phyloP scores from a whole-genome alignment of 768 basidiomycete species.

The Naganishia randhawae region DNA sequence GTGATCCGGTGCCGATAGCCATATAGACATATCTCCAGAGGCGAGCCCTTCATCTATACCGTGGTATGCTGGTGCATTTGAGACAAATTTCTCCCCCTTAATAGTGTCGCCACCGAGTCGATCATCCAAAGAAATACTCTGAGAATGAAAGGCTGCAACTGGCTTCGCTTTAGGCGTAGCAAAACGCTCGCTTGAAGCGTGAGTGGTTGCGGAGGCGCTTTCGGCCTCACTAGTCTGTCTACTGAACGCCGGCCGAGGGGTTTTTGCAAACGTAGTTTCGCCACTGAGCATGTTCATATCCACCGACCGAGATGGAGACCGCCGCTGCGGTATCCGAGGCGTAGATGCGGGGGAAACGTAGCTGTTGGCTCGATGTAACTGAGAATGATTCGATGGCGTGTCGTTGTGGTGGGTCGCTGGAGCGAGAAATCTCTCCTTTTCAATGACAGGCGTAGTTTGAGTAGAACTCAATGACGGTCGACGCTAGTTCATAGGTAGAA shows the following conservation, averaged over 20 bases:
- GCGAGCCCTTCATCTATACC: not conserved
- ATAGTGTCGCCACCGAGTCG: not conserved
- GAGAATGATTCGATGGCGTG: not conserved
- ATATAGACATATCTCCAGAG: conserved; percentile 40
- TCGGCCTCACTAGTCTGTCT: conserved; percentile 2
- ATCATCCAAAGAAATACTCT: conserved; percentile 1
- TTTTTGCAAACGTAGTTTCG: conserved; percentile 30
- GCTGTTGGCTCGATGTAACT: conserved; percentile 37
- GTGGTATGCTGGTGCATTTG: not conserved
- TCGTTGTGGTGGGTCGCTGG: not conserved
- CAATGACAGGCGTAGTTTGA: conserved; percentile 1
- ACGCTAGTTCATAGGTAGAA: not conserved
- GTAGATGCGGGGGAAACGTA: conserved; percentile 41
- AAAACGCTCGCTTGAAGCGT: not conserved
- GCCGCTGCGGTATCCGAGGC: conserved; percentile 35
- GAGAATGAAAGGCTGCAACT: not conserved
- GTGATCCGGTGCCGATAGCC: conserved; percentile 61
- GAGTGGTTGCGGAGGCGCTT: not conserved
- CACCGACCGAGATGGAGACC: conserved; percentile 46
- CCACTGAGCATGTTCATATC: conserved; percentile 45
- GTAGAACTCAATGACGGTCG: not conserved
- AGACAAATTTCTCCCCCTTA: not conserved
- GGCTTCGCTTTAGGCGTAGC: conserved; percentile 14
- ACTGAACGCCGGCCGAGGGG: conserved; percentile 18
- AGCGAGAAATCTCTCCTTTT: conserved; percentile 1